Percentiles rank a stretch among this genome's conserved stretches.
These are phyloP conservation scores for Aspergillus neoniger DNA, from an alignment of 2,329 filamentous ascomycete genomes.

Conservation along the genomic window DNA sequence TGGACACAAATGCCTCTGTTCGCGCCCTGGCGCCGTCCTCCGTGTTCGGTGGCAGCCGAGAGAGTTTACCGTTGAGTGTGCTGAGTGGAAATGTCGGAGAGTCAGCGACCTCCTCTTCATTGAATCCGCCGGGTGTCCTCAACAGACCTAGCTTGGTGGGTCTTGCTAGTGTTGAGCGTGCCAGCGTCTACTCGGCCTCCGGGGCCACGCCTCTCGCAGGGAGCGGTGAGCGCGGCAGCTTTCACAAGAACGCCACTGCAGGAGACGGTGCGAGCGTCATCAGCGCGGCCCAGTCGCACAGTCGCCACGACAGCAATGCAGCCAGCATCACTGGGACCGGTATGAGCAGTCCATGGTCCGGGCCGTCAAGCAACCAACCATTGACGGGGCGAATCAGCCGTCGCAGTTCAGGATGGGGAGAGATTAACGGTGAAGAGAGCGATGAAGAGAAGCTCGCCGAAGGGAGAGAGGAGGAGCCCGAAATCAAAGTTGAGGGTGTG, in stretches of 20 bases:
- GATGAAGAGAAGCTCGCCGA: slow-evolving; percentile 32
- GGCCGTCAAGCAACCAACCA: slow-evolving; percentile 26
- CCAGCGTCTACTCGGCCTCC: slow-evolving; percentile 73
- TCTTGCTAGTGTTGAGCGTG: slow-evolving; percentile 59
- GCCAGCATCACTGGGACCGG: slow-evolving; percentile 66
- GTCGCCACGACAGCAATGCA: slow-evolving; percentile 76
- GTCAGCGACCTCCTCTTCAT: slow-evolving; percentile 43
- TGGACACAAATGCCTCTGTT: slow-evolving; percentile 67
- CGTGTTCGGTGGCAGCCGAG: slow-evolving; percentile 64
- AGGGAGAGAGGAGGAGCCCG: slow-evolving; percentile 5
- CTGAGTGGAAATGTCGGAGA: slow-evolving; percentile 57
- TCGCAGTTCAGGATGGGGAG: slow-evolving; percentile 48
- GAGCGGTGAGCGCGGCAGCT: slow-evolving; percentile 76
- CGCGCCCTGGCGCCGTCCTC: slow-evolving; percentile 65
- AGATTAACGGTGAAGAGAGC: slow-evolving; percentile 43
- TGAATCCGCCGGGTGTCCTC: slow-evolving; percentile 42
- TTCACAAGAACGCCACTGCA: slow-evolving; percentile 58
- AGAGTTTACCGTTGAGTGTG: slow-evolving; percentile 64
- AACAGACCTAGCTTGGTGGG: slow-evolving; percentile 56
- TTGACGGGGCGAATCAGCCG: slow-evolving; percentile 43
- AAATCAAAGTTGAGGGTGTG: neutral
- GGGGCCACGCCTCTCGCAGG: slow-evolving; percentile 62
- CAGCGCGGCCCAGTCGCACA: slow-evolving; percentile 75
- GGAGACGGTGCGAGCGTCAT: slow-evolving; percentile 75
- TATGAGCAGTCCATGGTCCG: slow-evolving; percentile 57